Base-by-base conservation (phyloP, 2,329 filamentous ascomycete species). In the Penicillium rolfsii region DNA sequence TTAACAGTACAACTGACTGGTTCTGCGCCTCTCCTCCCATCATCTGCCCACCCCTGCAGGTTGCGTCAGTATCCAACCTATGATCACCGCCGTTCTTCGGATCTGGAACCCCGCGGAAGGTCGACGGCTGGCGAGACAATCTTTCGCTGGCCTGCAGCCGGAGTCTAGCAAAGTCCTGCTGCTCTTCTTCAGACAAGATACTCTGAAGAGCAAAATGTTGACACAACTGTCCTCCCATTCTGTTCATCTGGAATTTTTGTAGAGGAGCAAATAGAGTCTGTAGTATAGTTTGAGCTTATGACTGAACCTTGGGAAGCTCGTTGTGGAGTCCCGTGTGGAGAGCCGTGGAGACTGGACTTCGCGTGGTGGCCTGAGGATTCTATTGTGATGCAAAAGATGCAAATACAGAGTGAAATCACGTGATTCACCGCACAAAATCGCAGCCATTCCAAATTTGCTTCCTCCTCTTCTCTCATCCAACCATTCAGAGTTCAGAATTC, bases 211-310 rank as follows among this genome's bases (percentile, higher is more conserved):
- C 72, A 12, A 76, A 76, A 65, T 79, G 74, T 40, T 78, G 77
- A 53, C 74, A 73, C 26, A 81, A 69, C 56, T 74, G 74, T 35
- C 79, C 78, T 57, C 78, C 78, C 26, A 76, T 80, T 79, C 79
- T 80, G 58, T 80, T 80, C 79, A 81, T 81, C n/a, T 16, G 58
- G 6, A 30, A 40, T 28, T 6, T 36, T 11, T 22, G 46, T 50
- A 11, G 24, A 30, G 28, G 11, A 24, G 22, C 6, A 16, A 9
- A 28, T 19, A 41, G 16, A 41, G 16, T 30, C 16, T 26, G 19
- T 11, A n/a, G 38, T 22, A 14, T 28, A 19, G 12, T 30, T 54
- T 45, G 28, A 43, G 50, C 30, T 26, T 4, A 12, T 58, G 38
- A 28, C 5, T 12, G 49, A 52, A 46, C 52, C 52, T 35, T 55